A percentile compares a stretch with the other conserved stretches of the same genome.
These are phyloP conservation scores for Phytophthora pluvialis DNA, from an alignment of 352 stramenopile genomes.

Conservation along the genomic window DNA sequence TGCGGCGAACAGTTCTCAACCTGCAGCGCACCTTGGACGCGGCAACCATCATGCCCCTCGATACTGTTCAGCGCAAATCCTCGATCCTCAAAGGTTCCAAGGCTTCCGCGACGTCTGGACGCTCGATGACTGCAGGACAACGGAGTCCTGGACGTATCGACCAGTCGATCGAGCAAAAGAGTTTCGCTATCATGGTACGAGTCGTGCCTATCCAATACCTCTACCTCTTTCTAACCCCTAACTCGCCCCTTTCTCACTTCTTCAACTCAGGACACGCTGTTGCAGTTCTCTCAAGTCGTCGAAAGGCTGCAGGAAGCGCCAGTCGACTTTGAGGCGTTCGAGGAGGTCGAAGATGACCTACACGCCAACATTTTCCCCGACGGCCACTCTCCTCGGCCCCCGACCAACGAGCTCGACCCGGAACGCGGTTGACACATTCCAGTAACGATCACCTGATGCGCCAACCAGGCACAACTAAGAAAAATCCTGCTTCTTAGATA, in stretches of 20 bases:
- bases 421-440: conserved; percentile 5
- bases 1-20: conserved; percentile 59
- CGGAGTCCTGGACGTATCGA: conserved; percentile 49
- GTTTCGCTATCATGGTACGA: conserved; percentile 59
- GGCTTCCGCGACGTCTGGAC: conserved; percentile 17
- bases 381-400: conserved; percentile 12
- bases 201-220: neutral
- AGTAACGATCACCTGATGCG: neutral
- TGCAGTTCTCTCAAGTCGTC: conserved; percentile 67
- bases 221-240: neutral
- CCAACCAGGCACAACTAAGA: neutral
- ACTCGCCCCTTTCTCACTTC: neutral
- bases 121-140: conserved; percentile 15
- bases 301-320: conserved; percentile 62
- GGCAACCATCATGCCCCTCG: conserved; percentile 35
- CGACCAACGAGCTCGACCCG: neutral
- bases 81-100: conserved; percentile 24
- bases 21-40: conserved; percentile 59
- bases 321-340: conserved; percentile 50
- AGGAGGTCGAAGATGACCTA: conserved; percentile 20
- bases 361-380: conserved; percentile 17
- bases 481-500: conserved; percentile 11
- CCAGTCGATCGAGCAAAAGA: conserved; percentile 59
- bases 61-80: conserved; percentile 36
- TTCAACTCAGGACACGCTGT: conserved; percentile 51